Conservation (phyloP, 208 protist genomes). For the Porcisia deanei region DNA sequence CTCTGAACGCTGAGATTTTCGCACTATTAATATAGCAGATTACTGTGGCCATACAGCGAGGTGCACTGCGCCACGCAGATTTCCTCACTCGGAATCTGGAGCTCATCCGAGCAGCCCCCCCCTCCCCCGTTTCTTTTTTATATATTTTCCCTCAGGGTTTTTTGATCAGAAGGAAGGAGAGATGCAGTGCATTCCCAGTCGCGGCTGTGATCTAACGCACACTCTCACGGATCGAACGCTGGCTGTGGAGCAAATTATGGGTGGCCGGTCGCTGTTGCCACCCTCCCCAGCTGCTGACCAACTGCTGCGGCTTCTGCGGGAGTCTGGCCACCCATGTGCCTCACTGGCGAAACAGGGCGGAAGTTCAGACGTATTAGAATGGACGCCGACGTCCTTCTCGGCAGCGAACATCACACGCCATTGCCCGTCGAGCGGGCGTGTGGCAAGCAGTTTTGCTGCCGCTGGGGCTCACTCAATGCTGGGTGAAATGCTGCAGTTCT, state of each 20-base stretch:
- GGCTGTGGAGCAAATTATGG: constrained; percentile 24
- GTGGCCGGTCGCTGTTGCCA: constrained; percentile 39
- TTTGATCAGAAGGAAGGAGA: not conserved
- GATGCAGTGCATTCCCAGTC: constrained; percentile 22
- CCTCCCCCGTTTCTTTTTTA: not conserved
- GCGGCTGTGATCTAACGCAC: not conserved
- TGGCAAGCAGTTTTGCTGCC: constrained; percentile 61
- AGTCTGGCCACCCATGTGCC: constrained; percentile 9
- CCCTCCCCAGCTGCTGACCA: constrained; percentile 29
- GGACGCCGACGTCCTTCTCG: constrained; percentile 1
- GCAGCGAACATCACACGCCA: constrained; percentile 4
- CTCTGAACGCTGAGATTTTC: not conserved
- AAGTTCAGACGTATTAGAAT: not conserved
- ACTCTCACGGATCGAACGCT: constrained; percentile 16
- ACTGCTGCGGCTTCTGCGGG: constrained; percentile 23
- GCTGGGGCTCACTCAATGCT: constrained; percentile 59
- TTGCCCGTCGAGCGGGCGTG: constrained; percentile 39
- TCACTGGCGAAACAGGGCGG: not conserved
- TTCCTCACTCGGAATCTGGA: not conserved
- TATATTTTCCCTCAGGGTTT: not conserved
- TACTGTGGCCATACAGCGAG: not conserved
- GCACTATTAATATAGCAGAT: not conserved
- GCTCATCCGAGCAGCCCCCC: too few species aligned
- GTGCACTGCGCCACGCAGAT: not conserved
- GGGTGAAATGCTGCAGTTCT: constrained; percentile 63